Evolutionary conservation across 768 basidiomycete genomes (phyloP), one percentile per base, ranked within the genome.

Genomic region (Pholiota molesta): DNA sequence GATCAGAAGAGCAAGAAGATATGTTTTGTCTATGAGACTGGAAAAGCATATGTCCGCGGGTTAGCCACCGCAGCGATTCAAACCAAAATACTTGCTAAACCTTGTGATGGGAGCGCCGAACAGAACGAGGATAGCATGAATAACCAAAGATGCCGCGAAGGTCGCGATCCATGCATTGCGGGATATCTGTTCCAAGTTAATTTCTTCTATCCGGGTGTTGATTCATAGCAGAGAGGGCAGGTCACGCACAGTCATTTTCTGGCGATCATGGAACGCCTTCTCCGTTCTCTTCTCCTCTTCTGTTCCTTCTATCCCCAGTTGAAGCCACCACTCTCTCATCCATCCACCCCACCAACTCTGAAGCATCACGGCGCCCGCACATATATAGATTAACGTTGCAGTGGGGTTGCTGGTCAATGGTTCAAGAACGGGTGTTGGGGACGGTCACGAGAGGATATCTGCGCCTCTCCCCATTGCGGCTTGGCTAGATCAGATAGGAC

Each of bases 341-440:
- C 85, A 88, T 3, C 83, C 83, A 1, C 83, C 87, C 90, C 92
- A 95, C 87, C 89, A 92, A 10, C 77, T 75, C 67, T 90, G 82
- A 37, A 91, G 69, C 2, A 90, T 61, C 4, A 72, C 66, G 1
- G 82, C 79, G 0, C 91, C 92, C 0, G 74, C 63, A 54, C 81
- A 82, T 40, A 87, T 74, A 76, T 86, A 92, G 5, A 76, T 60
- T 57, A 91, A 72, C 0, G 91, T 92, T 39, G 74, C 70, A 5
- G 79, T 71, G 7, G 91, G 89, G 62, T 81, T 82, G 2, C 76
- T 68, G 0, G 93, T 94, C 63, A 95, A 71, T 1, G 84, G 78
- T 42, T 83, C 85, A 21, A 94, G 73, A 92, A 91, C 1, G 82
- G 82, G 62, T 87, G 85, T 68, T 93, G 91, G 11, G 91, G 91